These are phyloP conservation scores for Verticillium longisporum DNA, from an alignment of 2,329 filamentous ascomycete genomes.

Conservation along the genomic window DNA sequence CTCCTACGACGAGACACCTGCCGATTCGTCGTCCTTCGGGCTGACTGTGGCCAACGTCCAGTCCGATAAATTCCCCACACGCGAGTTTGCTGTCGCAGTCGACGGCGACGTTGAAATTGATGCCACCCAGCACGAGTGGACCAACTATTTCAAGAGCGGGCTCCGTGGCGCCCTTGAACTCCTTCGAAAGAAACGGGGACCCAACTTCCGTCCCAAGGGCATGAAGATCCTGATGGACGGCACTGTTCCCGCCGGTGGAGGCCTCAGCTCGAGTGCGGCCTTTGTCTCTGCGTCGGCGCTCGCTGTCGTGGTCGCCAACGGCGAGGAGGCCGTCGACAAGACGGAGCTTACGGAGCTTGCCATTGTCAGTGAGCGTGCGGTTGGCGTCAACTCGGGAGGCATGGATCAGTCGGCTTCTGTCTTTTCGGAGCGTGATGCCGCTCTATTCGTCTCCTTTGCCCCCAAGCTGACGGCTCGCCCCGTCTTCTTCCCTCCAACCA, in stretches of 20 bases:
- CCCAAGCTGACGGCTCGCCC: conserved; percentile 70
- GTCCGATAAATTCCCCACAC: conserved; percentile 64
- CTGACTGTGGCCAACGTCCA: conserved; percentile 78
- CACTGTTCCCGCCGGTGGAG: conserved; percentile 84
- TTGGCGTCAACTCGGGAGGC: conserved; percentile 93
- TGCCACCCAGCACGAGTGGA: conserved; percentile 82
- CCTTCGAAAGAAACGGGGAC: conserved; percentile 58
- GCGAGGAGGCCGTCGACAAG: conserved; percentile 73
- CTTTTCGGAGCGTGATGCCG: conserved; percentile 78
- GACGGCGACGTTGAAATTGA: conserved; percentile 70
- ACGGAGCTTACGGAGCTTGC: conserved; percentile 87
- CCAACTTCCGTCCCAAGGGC: conserved; percentile 59
- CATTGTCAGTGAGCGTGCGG: conserved; percentile 87
- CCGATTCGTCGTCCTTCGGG: conserved; percentile 49
- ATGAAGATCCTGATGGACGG: conserved; percentile 91
- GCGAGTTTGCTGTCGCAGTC: conserved; percentile 65
- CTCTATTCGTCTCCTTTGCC: conserved; percentile 84
- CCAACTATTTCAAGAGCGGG: conserved; percentile 97
- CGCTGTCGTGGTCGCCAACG: conserved; percentile 81
- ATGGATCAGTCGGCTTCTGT: conserved; percentile 98
- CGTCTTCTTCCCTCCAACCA: conserved; percentile 73
- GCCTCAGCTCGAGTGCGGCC: conserved; percentile 87
- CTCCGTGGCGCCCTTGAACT: conserved; percentile 75
- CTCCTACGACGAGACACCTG: conserved; percentile 38
- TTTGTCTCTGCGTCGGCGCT: conserved; percentile 88